phyloP scores from a whole-genome alignment of 768 basidiomycete species.

The Austroboletus eburneus region DNA sequence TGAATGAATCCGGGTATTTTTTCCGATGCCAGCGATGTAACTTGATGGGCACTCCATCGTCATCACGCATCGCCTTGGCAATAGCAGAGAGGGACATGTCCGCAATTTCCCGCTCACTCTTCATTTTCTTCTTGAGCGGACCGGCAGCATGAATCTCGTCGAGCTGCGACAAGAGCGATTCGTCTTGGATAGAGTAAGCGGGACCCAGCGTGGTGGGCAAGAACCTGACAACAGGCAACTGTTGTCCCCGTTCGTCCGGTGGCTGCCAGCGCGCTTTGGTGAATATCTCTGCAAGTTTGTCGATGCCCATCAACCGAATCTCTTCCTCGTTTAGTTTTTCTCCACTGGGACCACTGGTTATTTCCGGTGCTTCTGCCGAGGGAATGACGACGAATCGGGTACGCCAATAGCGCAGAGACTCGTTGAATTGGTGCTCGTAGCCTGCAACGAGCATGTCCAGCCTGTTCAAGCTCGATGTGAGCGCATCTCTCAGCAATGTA shows the following conservation, averaged over 20 bases:
- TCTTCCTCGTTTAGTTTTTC: conserved; percentile 85
- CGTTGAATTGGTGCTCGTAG: conserved; percentile 75
- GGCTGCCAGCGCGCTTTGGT: conserved; percentile 78
- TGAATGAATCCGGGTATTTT: conserved; percentile 79
- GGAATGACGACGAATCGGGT: conserved; percentile 93
- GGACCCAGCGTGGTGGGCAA: conserved; percentile 85
- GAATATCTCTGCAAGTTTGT: conserved; percentile 87
- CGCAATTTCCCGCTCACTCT: conserved; percentile 67
- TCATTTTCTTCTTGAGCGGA: conserved; percentile 75
- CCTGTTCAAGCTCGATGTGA: conserved; percentile 34
- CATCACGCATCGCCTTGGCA: conserved; percentile 82
- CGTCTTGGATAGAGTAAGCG: conserved; percentile 73
- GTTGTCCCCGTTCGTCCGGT: conserved; percentile 37
- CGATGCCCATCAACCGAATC: conserved; percentile 82
- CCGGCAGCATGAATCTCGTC: conserved; percentile 76
- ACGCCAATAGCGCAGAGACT: conserved; percentile 88
- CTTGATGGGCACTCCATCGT: conserved; percentile 80
- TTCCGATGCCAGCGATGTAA: conserved; percentile 78
- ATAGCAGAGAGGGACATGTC: conserved; percentile 62
- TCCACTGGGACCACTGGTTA: conserved; percentile 54
- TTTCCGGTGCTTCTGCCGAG: conserved; percentile 61
- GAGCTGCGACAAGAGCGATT: conserved; percentile 70
- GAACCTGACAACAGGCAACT: conserved; percentile 63
- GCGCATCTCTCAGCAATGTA: background rate
- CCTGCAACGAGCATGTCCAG: conserved; percentile 83